A percentile compares a stretch with the other conserved stretches of the same genome.
These are phyloP conservation scores for Kwoniella europaea DNA, from an alignment of 768 basidiomycete genomes.

Conservation along the genomic window DNA sequence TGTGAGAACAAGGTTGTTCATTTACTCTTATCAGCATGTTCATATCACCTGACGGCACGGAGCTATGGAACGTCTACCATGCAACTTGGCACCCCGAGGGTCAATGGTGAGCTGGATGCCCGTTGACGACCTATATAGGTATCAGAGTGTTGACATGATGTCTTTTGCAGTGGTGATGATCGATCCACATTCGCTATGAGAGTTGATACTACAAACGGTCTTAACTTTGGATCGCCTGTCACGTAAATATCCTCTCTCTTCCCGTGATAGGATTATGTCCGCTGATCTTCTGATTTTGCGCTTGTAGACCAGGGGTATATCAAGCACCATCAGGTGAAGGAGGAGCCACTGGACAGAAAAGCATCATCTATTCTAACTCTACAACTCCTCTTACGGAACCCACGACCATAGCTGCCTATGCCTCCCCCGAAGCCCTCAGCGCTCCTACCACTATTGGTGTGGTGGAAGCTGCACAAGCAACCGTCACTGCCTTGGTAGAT, in stretches of 20 bases:
- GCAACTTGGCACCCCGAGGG: conserved; percentile 26
- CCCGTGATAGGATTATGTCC: neutral
- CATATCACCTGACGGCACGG: conserved; percentile 27
- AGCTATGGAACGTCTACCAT: conserved; percentile 35
- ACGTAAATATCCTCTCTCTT: conserved; percentile 5
- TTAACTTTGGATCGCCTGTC: conserved; percentile 16
- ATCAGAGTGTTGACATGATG: neutral
- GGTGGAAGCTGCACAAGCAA: neutral
- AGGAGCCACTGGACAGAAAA: neutral
- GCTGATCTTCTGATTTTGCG: neutral
- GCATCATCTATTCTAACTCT: neutral
- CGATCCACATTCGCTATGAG: conserved; percentile 12
- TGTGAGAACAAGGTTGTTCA: neutral
- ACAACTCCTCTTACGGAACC: neutral
- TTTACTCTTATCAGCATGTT: conserved; percentile 17
- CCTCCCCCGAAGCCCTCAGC: neutral
- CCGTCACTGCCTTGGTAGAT: neutral
- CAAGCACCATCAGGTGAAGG: conserved; percentile 1
- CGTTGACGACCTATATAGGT: no score
- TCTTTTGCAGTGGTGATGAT: conserved; percentile 10
- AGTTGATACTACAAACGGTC: conserved; percentile 9
- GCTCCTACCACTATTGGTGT: neutral
- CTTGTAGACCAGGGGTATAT: neutral
- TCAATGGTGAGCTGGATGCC: conserved; percentile 23
- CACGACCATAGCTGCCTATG: neutral